A percentile compares a stretch with the other conserved stretches of the same genome.
These are phyloP conservation scores for Vaccinium myrtillus DNA, from an alignment of 148 eudicot genomes.

Conservation along the genomic window DNA sequence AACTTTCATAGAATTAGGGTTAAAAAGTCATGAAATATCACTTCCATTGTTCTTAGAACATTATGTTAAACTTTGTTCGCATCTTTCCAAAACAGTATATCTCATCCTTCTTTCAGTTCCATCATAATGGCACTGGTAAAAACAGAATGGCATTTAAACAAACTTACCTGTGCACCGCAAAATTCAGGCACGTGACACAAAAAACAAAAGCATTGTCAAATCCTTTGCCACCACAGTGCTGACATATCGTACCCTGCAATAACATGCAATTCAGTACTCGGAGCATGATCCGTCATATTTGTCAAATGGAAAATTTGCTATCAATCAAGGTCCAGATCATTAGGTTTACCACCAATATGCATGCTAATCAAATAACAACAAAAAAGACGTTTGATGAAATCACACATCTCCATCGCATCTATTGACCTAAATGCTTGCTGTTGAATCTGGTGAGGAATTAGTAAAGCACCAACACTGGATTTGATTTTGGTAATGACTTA, in stretches of 20 bases:
- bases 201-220: slow-evolving; percentile 44
- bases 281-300: background rate
- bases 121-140: background rate
- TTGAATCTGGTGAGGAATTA: no score
- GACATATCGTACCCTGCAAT: slow-evolving; percentile 50
- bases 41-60: background rate
- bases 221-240: slow-evolving; percentile 58
- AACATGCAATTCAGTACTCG: background rate
- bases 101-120: background rate
- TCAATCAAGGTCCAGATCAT: background rate
- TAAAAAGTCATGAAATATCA: background rate
- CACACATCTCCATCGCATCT: background rate
- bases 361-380: background rate
- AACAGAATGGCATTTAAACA: background rate
- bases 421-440: background rate
- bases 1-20: background rate
- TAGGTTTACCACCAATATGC: background rate
- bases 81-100: slow-evolving; percentile 1
- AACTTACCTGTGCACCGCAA: slow-evolving; percentile 59
- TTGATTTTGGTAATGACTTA: background rate
- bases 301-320: background rate
- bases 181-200: slow-evolving; percentile 49
- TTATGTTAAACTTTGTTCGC: background rate
- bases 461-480: background rate
- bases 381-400: background rate